Conservation (phyloP, 495 filamentous ascomycete genomes). For the Tuber calosporum region DNA sequence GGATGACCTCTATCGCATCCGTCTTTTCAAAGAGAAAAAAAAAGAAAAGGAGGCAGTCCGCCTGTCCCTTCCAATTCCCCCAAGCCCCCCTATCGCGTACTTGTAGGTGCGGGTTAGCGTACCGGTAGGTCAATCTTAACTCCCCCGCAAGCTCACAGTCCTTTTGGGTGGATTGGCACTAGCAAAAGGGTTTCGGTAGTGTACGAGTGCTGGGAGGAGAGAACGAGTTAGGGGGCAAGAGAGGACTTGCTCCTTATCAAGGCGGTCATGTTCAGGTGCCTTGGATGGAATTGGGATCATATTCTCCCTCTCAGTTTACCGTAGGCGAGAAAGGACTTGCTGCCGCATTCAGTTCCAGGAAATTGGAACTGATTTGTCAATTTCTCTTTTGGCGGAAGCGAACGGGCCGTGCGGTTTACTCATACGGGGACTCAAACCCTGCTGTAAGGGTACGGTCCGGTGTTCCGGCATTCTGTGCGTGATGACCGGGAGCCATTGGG, state of each 20-base stretch:
- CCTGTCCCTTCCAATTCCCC: not conserved
- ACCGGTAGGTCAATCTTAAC: not conserved
- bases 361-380: not conserved
- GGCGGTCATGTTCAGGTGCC: not conserved
- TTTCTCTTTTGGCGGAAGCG: not conserved
- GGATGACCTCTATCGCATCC: not conserved
- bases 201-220: not conserved
- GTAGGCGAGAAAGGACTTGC: not conserved
- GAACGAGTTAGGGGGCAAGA: not conserved
- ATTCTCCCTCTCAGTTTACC: not conserved
- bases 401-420: not conserved
- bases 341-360: not conserved
- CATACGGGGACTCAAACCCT: no score
- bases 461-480: no score
- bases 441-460: no score
- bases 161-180: not conserved
- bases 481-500: not conserved
- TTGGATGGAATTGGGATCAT: not conserved
- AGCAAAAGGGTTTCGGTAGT: no score
- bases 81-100: not conserved
- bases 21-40: not conserved
- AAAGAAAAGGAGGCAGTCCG: not conserved
- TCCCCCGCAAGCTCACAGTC: not conserved
- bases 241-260: not conserved
- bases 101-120: not conserved